Conservation (phyloP, 208 protist genomes). For the Trypanosoma grayi region DNA sequence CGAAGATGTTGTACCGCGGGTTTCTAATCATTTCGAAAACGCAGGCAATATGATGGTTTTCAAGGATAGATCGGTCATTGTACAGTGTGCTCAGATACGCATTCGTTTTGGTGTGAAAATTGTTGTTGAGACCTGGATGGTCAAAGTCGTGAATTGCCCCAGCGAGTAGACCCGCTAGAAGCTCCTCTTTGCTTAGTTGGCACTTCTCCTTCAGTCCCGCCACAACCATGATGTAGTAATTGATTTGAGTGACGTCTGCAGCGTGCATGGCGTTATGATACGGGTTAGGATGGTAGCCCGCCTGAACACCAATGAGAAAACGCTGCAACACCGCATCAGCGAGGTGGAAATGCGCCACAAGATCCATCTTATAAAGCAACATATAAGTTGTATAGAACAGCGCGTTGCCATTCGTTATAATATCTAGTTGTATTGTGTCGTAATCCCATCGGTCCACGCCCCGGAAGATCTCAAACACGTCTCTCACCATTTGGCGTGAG, state of each 20-base stretch:
- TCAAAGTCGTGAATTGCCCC: conserved; percentile 96
- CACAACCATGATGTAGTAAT: conserved; percentile 91
- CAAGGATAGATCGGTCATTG: conserved; percentile 93
- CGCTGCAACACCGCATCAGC: conserved; percentile 74
- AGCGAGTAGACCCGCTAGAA: conserved; percentile 87
- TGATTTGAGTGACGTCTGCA: conserved; percentile 92
- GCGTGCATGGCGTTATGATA: conserved; percentile 94
- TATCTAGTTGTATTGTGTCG: conserved; percentile 82
- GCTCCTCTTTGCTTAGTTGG: conserved; percentile 82
- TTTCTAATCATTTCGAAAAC: conserved; percentile 85
- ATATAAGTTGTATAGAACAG: conserved; percentile 88
- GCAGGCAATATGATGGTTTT: conserved; percentile 92
- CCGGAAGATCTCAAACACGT: conserved; percentile 81
- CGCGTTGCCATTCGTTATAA: conserved; percentile 83
- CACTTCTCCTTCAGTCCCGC: conserved; percentile 70
- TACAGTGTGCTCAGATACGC: conserved; percentile 91
- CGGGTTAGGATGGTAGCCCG: conserved; percentile 87
- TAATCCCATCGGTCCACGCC: conserved; percentile 89
- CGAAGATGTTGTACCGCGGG: conserved; percentile 84
- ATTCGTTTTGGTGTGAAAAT: conserved; percentile 93
- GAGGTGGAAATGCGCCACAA: conserved; percentile 83
- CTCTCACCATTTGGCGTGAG: conserved; percentile 48
- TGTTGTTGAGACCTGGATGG: conserved; percentile 97
- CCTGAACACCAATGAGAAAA: conserved; percentile 84
- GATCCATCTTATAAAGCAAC: conserved; percentile 85